Conservation (phyloP, 106 monocot species). For the Apostasia ramifera region DNA sequence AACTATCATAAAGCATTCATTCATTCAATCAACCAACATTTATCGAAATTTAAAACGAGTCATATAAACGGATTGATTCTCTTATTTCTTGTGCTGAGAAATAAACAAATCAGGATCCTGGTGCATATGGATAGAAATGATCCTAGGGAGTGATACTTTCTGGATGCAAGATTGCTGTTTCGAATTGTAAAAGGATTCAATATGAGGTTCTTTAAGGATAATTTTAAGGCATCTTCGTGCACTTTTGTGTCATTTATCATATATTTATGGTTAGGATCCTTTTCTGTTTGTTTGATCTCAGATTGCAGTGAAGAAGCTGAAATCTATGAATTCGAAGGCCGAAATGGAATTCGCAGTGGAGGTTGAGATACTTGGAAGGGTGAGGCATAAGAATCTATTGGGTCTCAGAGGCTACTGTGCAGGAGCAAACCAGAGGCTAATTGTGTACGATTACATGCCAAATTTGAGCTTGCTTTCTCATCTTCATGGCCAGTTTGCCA, state of each 20-base stretch:
- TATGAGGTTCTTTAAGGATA: no score
- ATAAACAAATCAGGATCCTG: neutral
- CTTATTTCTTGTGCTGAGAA: no score
- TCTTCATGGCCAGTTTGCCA: conserved; percentile 38
- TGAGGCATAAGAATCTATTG: conserved; percentile 46
- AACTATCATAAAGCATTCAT: no score
- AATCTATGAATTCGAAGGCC: conserved; percentile 33
- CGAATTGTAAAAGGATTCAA: no score
- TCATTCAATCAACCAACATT: no score
- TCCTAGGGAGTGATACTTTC: no score
- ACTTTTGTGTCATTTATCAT: no score
- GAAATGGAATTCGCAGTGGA: conserved; percentile 55
- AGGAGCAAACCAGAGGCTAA: conserved; percentile 25
- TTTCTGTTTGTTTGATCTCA: conserved; percentile 1
- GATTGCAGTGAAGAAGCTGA: conserved; percentile 63
- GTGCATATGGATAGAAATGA: neutral
- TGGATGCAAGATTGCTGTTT: no score
- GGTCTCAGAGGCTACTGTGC: conserved; percentile 40
- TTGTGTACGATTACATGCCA: conserved; percentile 67
- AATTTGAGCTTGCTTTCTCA: conserved; percentile 46
- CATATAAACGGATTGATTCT: no score
- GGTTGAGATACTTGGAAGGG: conserved; percentile 41
- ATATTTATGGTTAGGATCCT: no score
- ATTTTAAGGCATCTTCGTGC: no score
- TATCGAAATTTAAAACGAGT: no score